phyloP scores from a whole-genome alignment of 352 stramenopile genomes.

The Pythium graminicola region DNA sequence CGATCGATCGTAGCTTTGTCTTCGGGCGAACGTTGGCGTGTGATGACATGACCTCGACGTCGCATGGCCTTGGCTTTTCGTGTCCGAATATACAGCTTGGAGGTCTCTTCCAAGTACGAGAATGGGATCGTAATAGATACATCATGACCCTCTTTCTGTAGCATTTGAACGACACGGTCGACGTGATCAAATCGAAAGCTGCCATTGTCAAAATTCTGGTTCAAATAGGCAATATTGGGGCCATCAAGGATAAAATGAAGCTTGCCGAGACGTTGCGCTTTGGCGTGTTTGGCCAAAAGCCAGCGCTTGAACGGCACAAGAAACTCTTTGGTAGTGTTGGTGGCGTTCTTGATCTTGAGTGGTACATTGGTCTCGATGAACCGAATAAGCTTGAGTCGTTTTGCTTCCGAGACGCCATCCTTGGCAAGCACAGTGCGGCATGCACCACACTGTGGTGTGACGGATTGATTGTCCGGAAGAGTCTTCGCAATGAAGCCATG shows the following conservation, averaged over 20 bases:
- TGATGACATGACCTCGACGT: conserved; percentile 41
- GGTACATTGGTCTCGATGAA: conserved; percentile 49
- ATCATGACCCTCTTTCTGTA: conserved; percentile 67
- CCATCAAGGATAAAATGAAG: conserved; percentile 92
- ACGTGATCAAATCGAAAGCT: conserved; percentile 95
- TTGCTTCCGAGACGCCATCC: conserved; percentile 28
- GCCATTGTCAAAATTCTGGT: conserved; percentile 92
- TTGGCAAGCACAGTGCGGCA: conserved; percentile 45
- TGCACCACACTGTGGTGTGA: conserved; percentile 31
- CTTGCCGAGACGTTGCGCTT: conserved; percentile 17
- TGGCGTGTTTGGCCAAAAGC: conserved; percentile 37
- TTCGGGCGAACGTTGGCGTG: conserved; percentile 36
- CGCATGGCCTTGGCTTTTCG: conserved; percentile 40
- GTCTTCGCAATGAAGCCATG: conserved; percentile 29
- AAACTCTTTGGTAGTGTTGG: conserved; percentile 44
- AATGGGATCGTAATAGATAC: conserved; percentile 76
- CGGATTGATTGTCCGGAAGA: conserved; percentile 35
- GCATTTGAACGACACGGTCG: conserved; percentile 83
- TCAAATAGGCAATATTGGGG: conserved; percentile 97
- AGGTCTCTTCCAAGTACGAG: conserved; percentile 58
- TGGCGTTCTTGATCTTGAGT: conserved; percentile 32
- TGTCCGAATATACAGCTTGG: conserved; percentile 52
- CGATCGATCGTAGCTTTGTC: conserved; percentile 57
- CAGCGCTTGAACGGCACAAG: conserved; percentile 60
- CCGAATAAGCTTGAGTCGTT: conserved; percentile 39